phyloP scores from a whole-genome alignment of 441 rosid genomes.

The Sinapis alba region DNA sequence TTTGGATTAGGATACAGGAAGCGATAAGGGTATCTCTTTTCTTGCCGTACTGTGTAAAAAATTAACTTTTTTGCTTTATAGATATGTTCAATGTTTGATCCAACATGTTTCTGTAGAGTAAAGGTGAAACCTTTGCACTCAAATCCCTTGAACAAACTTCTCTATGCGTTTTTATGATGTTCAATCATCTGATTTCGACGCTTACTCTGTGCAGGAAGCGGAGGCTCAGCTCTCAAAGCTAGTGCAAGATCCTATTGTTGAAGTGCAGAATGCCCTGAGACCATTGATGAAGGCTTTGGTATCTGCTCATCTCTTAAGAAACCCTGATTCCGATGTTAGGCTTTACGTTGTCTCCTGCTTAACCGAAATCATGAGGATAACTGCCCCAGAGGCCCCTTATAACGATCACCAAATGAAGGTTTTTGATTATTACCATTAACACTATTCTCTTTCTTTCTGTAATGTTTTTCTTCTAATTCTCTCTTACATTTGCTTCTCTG shows the following conservation, averaged over 20 bases:
- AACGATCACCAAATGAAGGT: slow-evolving; percentile 65
- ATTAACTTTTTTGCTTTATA: neutral
- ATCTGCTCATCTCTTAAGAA: slow-evolving; percentile 51
- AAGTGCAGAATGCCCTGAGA: slow-evolving; percentile 46
- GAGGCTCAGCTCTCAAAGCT: slow-evolving; percentile 51
- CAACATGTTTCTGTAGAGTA: neutral
- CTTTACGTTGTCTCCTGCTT: slow-evolving; percentile 65
- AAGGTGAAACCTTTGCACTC: slow-evolving; percentile 22
- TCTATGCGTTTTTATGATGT: slow-evolving; percentile 8
- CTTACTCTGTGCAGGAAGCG: slow-evolving; percentile 43
- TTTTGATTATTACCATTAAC: slow-evolving; percentile 11
- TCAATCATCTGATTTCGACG: slow-evolving; percentile 8
- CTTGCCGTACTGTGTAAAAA: neutral
- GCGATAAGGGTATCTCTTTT: slow-evolving; percentile 23
- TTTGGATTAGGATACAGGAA: slow-evolving; percentile 6
- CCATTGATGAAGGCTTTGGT: slow-evolving; percentile 55
- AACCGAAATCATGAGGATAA: slow-evolving; percentile 67
- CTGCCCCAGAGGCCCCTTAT: slow-evolving; percentile 72
- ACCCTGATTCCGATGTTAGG: slow-evolving; percentile 59
- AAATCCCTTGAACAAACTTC: too few species aligned
- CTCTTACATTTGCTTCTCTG: neutral
- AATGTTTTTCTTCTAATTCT: neutral
- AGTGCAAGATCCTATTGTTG: slow-evolving; percentile 52
- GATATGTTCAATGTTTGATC: neutral
- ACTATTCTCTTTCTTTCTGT: slow-evolving; percentile 30